Evolutionary conservation across 192 early-diverging fungal species (phyloP).

Genomic region (Allomyces arbusculus): DNA sequence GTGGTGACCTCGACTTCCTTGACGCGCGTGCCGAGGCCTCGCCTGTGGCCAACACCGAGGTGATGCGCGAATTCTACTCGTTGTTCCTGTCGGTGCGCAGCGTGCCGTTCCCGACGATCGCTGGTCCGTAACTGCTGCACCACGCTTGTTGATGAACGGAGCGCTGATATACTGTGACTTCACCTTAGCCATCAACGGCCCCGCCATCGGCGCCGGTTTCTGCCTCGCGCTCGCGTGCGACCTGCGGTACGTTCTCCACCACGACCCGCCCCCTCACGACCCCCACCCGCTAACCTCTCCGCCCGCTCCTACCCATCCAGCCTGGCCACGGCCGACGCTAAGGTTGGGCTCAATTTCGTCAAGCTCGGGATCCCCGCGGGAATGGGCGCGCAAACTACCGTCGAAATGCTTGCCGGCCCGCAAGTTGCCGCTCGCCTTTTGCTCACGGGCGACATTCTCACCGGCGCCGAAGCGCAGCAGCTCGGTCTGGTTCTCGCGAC

Average conservation of each 20-base stretch:
- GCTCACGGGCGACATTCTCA: conserved; percentile 13
- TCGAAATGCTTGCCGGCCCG: conserved; percentile 11
- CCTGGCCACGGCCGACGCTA: conserved; percentile 4
- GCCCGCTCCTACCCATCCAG: neutral
- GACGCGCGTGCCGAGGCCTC: conserved; percentile 3
- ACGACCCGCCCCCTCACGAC: too few relatives aligned
- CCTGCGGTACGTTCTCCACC: neutral
- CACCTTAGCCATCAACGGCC: conserved; percentile 5
- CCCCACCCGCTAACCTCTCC: too few relatives aligned
- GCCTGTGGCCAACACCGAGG: conserved; percentile 6
- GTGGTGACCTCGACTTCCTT: conserved; percentile 10
- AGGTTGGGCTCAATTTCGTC: conserved; percentile 12
- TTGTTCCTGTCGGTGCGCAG: conserved; percentile 9
- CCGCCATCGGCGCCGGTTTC: conserved; percentile 10
- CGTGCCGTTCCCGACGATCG: conserved; percentile 8
- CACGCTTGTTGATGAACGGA: too few relatives aligned
- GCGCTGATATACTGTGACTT: too few relatives aligned
- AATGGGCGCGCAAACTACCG: conserved; percentile 10
- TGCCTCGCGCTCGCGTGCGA: conserved; percentile 10
- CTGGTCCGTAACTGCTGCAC: neutral
- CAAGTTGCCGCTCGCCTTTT: conserved; percentile 12
- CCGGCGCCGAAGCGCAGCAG: neutral
- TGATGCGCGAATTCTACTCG: conserved; percentile 11
- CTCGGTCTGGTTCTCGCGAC: neutral
- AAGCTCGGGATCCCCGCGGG: conserved; percentile 9